Conservation (phyloP, 805 yeast species). For the Nakazawaea sp. region DNA sequence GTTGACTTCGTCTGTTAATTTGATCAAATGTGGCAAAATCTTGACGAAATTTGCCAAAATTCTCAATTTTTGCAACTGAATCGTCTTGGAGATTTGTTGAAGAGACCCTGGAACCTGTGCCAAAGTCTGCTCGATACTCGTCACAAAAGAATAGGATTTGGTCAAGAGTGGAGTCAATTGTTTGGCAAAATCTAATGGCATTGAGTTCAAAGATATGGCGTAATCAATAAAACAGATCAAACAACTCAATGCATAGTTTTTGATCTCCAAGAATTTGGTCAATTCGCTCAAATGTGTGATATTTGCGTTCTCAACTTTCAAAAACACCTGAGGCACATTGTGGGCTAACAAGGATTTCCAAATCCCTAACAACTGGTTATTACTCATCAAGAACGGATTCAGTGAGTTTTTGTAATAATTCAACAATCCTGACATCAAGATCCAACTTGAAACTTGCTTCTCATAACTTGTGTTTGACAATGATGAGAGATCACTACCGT, state of each 20-base stretch:
- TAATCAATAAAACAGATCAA: conserved; percentile 46
- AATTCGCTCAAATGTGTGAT: conserved; percentile 26
- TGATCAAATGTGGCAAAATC: conserved; percentile 24
- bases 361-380: conserved; percentile 49
- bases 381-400: conserved; percentile 44
- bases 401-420: conserved; percentile 40
- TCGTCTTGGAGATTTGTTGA: conserved; percentile 15
- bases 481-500: conserved; percentile 19
- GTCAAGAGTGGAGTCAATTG: conserved; percentile 23
- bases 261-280: conserved; percentile 37
- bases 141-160: conserved; percentile 24
- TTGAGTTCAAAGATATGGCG: conserved; percentile 36
- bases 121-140: conserved; percentile 18
- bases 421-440: conserved; percentile 55
- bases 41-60: conserved; percentile 24
- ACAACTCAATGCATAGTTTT: conserved; percentile 54
- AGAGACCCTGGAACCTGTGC: conserved; percentile 12
- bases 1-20: conserved; percentile 17
- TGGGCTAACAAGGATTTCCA: conserved; percentile 59
- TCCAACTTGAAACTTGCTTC: conserved; percentile 49
- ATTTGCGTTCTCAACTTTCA: conserved; percentile 23
- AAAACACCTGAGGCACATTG: conserved; percentile 34
- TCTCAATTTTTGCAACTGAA: conserved; percentile 23
- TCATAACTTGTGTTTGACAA: conserved; percentile 26
- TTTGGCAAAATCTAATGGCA: conserved; percentile 25